These are phyloP conservation scores for Candida neerlandica DNA, from an alignment of 1,139 yeast species.

Conservation along the genomic window DNA sequence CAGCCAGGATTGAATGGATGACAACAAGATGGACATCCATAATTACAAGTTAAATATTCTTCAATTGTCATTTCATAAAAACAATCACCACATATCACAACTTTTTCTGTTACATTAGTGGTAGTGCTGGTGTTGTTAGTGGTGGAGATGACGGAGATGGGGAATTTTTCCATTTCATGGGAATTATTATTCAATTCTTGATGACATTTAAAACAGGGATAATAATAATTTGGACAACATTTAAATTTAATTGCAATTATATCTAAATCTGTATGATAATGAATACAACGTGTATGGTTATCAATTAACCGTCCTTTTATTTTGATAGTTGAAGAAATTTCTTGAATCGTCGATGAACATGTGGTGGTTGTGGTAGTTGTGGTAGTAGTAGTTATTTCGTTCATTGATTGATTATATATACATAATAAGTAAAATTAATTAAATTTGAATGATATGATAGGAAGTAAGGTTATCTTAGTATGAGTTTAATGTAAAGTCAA, in stretches of 20 bases:
- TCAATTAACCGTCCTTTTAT: constrained; percentile 30
- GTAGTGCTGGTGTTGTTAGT: too few species aligned
- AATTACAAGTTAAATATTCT: constrained; percentile 23
- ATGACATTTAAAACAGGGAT: constrained; percentile 48
- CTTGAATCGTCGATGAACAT: too few species aligned
- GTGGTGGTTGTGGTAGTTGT: not conserved
- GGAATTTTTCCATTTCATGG: constrained; percentile 24
- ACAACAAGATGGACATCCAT: constrained; percentile 29
- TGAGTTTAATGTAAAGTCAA: too few species aligned
- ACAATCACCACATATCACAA: constrained; percentile 44
- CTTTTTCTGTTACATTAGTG: constrained; percentile 20
- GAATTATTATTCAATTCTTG: constrained; percentile 17
- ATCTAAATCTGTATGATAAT: constrained; percentile 38
- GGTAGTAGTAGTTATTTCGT: not conserved
- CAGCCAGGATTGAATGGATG: constrained; percentile 43
- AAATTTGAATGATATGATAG: too few species aligned
- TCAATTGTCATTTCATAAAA: constrained; percentile 29
- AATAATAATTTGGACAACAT: constrained; percentile 37
- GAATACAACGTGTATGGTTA: constrained; percentile 39
- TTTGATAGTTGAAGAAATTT: not conserved
- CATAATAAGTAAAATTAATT: too few species aligned
- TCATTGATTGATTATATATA: not conserved
- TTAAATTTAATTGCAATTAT: constrained; percentile 46
- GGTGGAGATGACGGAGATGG: too few species aligned
- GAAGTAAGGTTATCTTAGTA: too few species aligned